Evolutionary conservation across 2,329 filamentous ascomycete species (phyloP).

Genomic region (Monosporascus sp.): DNA sequence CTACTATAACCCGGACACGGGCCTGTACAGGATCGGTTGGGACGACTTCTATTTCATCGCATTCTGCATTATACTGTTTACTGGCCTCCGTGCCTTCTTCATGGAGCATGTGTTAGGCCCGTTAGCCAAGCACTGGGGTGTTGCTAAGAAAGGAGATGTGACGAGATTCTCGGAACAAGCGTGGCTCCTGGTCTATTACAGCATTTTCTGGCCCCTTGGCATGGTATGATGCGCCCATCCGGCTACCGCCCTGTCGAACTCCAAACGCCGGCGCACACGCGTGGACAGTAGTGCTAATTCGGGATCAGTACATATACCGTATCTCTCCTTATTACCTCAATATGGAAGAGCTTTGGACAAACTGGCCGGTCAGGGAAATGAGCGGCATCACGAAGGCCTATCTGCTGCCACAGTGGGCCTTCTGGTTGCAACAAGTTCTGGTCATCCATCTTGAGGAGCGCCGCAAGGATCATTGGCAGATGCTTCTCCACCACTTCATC

Average conservation of each 20-base stretch:
- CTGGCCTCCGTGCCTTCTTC: constrained; percentile 72
- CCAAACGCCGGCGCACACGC: not conserved
- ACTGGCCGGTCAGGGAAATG: constrained; percentile 77
- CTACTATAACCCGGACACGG: constrained; percentile 67
- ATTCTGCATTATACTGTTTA: constrained; percentile 79
- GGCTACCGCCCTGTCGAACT: not conserved
- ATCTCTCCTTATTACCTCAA: constrained; percentile 75
- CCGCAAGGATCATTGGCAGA: constrained; percentile 92
- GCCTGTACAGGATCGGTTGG: constrained; percentile 68
- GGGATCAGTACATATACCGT: constrained; percentile 67
- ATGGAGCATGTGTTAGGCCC: constrained; percentile 88
- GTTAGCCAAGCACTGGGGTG: constrained; percentile 65
- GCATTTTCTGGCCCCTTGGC: constrained; percentile 75
- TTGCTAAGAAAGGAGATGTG: constrained; percentile 69
- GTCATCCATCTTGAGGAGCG: constrained; percentile 93
- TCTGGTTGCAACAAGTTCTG: constrained; percentile 91
- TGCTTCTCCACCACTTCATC: constrained; percentile 91
- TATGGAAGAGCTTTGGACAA: constrained; percentile 72
- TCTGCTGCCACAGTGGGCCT: constrained; percentile 82
- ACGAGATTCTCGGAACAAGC: constrained; percentile 90
- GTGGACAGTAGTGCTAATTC: constrained; percentile 1
- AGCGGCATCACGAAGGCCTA: constrained; percentile 77
- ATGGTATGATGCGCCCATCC: constrained; percentile 52
- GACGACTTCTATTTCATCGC: constrained; percentile 75
- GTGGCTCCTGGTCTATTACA: constrained; percentile 84